Conservation (phyloP, 2,329 filamentous ascomycete genomes). For the Nigrospora osmanthi region DNA sequence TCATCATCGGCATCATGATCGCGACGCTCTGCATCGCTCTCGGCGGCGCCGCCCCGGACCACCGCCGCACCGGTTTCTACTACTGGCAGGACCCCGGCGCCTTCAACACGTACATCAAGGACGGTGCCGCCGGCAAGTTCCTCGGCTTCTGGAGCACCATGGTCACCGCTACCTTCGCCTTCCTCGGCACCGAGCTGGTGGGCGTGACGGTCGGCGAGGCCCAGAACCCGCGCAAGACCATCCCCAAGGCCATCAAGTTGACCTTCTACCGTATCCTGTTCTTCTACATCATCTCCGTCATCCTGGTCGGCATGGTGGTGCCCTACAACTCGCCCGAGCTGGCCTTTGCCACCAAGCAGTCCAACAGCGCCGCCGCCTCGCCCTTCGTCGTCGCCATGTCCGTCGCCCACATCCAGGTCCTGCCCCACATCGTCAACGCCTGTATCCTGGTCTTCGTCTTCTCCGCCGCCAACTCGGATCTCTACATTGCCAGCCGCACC, state of each 20-base stretch:
- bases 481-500: conserved; percentile 68
- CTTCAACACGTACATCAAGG: conserved; percentile 38
- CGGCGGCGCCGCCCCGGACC: conserved; percentile 58
- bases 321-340: conserved; percentile 60
- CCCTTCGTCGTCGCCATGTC: conserved; percentile 71
- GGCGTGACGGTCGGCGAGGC: conserved; percentile 74
- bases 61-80: conserved; percentile 55
- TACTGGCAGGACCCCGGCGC: conserved; percentile 58
- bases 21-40: conserved; percentile 55
- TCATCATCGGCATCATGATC: conserved; percentile 59
- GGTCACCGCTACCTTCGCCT: conserved; percentile 72
- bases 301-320: conserved; percentile 70
- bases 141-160: conserved; percentile 62
- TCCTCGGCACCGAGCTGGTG: conserved; percentile 68
- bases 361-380: conserved; percentile 51
- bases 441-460: conserved; percentile 72
- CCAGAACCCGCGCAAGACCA: conserved; percentile 69
- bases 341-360: conserved; percentile 40
- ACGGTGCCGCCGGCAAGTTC: conserved; percentile 43
- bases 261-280: conserved; percentile 77
- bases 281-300: conserved; percentile 69
- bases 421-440: conserved; percentile 64
- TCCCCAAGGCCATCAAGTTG: conserved; percentile 70
- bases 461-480: conserved; percentile 68
- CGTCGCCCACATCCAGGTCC: conserved; percentile 50